These are phyloP conservation scores for Collybia mongolica DNA, from an alignment of 768 basidiomycete genomes.

Conservation along the genomic window DNA sequence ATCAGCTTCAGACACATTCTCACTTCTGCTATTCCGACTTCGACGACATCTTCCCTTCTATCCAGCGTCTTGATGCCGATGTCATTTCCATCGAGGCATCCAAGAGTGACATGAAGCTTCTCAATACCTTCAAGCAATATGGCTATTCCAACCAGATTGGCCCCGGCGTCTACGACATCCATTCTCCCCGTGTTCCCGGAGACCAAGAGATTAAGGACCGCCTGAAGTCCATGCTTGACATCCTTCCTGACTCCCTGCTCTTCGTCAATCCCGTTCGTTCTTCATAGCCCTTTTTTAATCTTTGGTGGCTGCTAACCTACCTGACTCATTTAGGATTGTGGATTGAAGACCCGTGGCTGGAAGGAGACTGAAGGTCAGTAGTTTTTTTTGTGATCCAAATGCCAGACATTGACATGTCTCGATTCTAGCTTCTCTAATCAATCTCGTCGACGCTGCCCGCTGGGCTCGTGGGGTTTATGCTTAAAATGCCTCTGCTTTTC, in stretches of 20 bases:
- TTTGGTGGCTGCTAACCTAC: constrained; percentile 6
- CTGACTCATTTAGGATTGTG: constrained; percentile 66
- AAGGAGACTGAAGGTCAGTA: constrained; percentile 83
- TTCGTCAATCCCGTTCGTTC: constrained; percentile 82
- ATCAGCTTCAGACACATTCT: constrained; percentile 95
- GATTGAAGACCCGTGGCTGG: constrained; percentile 98
- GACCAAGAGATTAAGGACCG: constrained; percentile 94
- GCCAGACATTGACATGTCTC: not conserved
- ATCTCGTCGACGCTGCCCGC: constrained; percentile 88
- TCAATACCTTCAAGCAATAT: constrained; percentile 92
- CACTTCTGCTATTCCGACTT: constrained; percentile 99
- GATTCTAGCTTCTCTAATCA: constrained; percentile 63
- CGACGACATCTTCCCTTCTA: constrained; percentile 97
- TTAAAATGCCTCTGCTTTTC: constrained; percentile 49
- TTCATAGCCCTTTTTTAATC: not conserved
- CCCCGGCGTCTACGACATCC: constrained; percentile 98
- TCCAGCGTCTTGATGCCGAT: constrained; percentile 95
- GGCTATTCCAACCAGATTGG: constrained; percentile 98
- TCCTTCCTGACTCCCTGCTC: constrained; percentile 78
- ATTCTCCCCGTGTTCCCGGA: constrained; percentile 96
- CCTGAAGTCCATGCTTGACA: constrained; percentile 77
- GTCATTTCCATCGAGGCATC: constrained; percentile 99
- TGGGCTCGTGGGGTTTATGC: constrained; percentile 88
- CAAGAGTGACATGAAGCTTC: constrained; percentile 97
- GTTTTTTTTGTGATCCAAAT: constrained; percentile 2